Percentiles rank a stretch among this genome's conserved stretches.
These are phyloP conservation scores for Trichophyton schoenleinii DNA, from an alignment of 2,329 filamentous ascomycete species.

Conservation along the genomic window DNA sequence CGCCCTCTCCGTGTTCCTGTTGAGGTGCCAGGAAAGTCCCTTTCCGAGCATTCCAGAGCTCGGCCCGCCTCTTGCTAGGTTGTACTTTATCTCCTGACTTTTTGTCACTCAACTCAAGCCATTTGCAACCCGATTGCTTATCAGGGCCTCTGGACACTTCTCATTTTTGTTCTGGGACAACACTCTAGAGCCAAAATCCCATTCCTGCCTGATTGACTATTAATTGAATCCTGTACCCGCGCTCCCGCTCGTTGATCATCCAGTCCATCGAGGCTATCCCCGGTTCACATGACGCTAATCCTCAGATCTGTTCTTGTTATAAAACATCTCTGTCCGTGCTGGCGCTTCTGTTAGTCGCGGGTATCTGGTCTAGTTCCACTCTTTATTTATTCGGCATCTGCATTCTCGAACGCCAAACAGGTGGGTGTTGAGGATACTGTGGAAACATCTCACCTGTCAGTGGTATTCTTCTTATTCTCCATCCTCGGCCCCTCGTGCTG, in stretches of 20 bases:
- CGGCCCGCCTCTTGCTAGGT: not conserved
- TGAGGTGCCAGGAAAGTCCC: constrained; percentile 4
- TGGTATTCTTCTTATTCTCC: constrained; percentile 1
- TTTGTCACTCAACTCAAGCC: constrained; percentile 1
- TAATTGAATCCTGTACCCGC: constrained; percentile 3
- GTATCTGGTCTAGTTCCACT: constrained; percentile 1
- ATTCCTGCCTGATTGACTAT: not conserved
- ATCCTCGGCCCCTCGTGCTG: not conserved
- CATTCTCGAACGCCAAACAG: not conserved
- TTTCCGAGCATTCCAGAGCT: constrained; percentile 4
- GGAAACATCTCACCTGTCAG: constrained; percentile 1
- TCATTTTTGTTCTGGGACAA: not conserved
- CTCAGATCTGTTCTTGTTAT: constrained; percentile 1
- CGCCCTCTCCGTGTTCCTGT: not conserved
- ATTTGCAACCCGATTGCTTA: not conserved
- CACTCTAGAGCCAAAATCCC: not conserved
- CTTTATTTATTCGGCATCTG: not conserved
- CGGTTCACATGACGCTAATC: constrained; percentile 1
- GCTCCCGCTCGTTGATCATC: constrained; percentile 1
- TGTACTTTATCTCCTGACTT: constrained; percentile 2
- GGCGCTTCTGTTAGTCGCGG: constrained; percentile 2
- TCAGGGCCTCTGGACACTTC: not conserved
- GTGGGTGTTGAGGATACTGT: not conserved
- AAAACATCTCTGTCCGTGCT: not conserved
- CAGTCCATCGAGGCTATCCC: constrained; percentile 1